Base-by-base conservation (phyloP, 75 land plant species). In the Cunninghamia lanceolata region DNA sequence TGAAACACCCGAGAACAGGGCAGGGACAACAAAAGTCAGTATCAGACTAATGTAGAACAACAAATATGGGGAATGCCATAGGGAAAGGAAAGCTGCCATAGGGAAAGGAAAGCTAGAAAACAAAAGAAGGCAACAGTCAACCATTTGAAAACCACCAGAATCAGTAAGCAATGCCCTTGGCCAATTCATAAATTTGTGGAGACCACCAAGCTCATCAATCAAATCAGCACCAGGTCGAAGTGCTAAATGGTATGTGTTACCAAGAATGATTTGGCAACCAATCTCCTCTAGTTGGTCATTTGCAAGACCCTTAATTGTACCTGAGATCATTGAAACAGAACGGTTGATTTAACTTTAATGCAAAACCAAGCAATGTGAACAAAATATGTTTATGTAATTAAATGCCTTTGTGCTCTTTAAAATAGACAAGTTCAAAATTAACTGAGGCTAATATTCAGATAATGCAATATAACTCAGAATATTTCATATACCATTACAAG, bases 121-220 rank as follows among this genome's bases (percentile, higher is more conserved):
- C n/a, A 28, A 85, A 3, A 38, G n/a, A 45, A 66, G 38, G 32
- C 25, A 52, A 84, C 28, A 86, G 86, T 30, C 50, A 45, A 98
- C 99, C 99, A 98, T 98, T 83, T 98, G 99, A 93, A 98, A 98
- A 87, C 99, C 99, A 87, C 99, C 99, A 74, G 99, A 98, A 75
- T 98, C 99, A 30, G 99, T 98, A 83, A 98, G 93, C 86, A 98
- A 47, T 73, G 94, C 99, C 83, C 99, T 93, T 74, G 92, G 93
- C 99, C 99, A 98, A 84, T 95, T 98, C 99, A 98, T 98, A 85
- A 97, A 98, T n/a, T 94, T 90, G 88, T 98, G 99, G 75, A 98
- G 97, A 81, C 99, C 99, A 14, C 97, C 99, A 85, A 98, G 43
- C 84, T 93, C 93, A 90, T 96, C 96, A 76, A 98, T 91, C 82